Percentiles rank a stretch among this genome's conserved stretches.
These are phyloP conservation scores for Glebionis coronaria DNA, from an alignment of 129 eudicot genomes.

Conservation along the genomic window DNA sequence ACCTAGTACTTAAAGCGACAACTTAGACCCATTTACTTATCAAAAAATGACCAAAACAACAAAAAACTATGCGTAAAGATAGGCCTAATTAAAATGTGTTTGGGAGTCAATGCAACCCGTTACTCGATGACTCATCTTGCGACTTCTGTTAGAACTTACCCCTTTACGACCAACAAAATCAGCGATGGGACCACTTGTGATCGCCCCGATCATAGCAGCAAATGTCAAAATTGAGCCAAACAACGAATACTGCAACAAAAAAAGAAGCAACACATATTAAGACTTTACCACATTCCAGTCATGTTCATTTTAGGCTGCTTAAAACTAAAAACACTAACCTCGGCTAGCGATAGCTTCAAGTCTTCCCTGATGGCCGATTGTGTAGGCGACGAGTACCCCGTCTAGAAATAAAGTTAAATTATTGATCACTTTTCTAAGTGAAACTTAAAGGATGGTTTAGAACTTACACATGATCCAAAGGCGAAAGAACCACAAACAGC, in stretches of 20 bases:
- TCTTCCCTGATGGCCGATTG: constrained; percentile 68
- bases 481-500: constrained; percentile 95
- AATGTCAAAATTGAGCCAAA: constrained; percentile 87
- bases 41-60: no score
- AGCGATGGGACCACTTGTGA: constrained; percentile 82
- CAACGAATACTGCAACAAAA: constrained; percentile 83
- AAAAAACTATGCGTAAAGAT: no score
- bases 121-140: no score
- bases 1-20: constrained; percentile 6
- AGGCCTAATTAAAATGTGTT: no score
- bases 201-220: constrained; percentile 97
- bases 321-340: constrained; percentile 38
- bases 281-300: not conserved
- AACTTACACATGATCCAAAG: constrained; percentile 84
- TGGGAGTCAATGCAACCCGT: no score
- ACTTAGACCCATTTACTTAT: no score
- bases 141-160: constrained; percentile 29
- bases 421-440: not conserved
- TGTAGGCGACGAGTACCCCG: constrained; percentile 89
- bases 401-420: constrained; percentile 38
- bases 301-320: not conserved
- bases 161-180: constrained; percentile 87
- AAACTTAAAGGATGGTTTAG: not conserved
- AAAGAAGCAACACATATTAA: constrained; percentile 7
- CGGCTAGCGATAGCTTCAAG: constrained; percentile 60